A percentile compares a stretch with the other conserved stretches of the same genome.
phyloP scores from a whole-genome alignment of 768 basidiomycete genomes.

The Lactarius deliciosus region DNA sequence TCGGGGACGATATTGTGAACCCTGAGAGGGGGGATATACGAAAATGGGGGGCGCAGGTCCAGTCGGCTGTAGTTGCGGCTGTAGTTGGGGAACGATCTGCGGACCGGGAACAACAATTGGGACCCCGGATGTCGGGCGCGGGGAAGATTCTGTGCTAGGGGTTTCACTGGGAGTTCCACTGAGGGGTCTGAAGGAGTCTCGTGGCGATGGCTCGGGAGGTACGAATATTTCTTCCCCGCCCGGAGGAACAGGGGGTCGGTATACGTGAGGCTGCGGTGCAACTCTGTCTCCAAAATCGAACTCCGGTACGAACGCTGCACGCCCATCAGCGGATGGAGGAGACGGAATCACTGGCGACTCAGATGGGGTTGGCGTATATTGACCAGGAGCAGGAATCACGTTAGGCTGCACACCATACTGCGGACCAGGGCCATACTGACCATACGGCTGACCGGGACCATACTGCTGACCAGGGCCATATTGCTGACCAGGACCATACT shows the following conservation, averaged over 20 bases:
- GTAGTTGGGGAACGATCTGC: not conserved
- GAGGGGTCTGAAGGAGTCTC: not conserved
- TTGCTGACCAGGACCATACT: not conserved
- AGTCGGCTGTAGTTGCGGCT: not conserved
- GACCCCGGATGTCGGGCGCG: constrained; percentile 4
- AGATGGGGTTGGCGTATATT: constrained; percentile 13
- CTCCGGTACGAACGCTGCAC: constrained; percentile 7
- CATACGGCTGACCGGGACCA: too few species aligned
- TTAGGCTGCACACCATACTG: not conserved
- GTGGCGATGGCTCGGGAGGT: constrained; percentile 19
- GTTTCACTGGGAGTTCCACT: not conserved
- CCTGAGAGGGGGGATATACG: constrained; percentile 13
- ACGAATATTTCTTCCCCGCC: constrained; percentile 10
- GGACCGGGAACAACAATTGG: constrained; percentile 17
- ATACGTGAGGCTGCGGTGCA: constrained; percentile 10
- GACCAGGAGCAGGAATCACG: not conserved
- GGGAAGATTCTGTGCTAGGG: not conserved
- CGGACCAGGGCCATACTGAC: not conserved
- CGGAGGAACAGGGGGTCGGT: constrained; percentile 19
- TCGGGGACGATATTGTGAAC: not conserved
- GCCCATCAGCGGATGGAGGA: constrained; percentile 6
- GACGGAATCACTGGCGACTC: constrained; percentile 24
- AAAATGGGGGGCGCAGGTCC: constrained; percentile 7
- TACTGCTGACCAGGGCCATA: too few species aligned
- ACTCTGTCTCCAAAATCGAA: not conserved